A percentile compares a stretch with the other conserved stretches of the same genome.
Evolutionary conservation across 1,284 basidiomycete genomes (phyloP).

Genomic region (Phylloporus sp.): DNA sequence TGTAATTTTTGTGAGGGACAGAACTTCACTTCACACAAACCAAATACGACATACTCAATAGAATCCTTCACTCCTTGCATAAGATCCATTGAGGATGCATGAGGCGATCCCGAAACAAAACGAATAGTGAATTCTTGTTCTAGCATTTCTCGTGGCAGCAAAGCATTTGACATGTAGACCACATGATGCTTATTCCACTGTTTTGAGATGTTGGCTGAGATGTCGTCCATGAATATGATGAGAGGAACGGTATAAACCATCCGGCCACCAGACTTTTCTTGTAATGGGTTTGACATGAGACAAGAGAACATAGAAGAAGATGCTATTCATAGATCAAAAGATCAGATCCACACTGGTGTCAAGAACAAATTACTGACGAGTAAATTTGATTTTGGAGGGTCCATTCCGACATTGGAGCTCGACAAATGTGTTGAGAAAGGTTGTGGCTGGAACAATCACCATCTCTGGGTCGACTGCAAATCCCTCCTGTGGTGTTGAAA

Average conservation of each 20-base stretch:
- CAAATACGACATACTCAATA: constrained; percentile 27
- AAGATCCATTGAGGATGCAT: constrained; percentile 38
- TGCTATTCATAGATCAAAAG: background rate
- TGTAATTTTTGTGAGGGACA: background rate
- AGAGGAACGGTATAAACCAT: constrained; percentile 30
- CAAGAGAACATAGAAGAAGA: background rate
- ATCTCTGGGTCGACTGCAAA: constrained; percentile 17
- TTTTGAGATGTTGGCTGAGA: constrained; percentile 43
- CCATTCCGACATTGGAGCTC: constrained; percentile 10
- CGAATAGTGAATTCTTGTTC: constrained; percentile 38
- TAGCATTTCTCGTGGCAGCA: constrained; percentile 12
- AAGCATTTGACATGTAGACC: constrained; percentile 37
- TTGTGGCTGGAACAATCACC: constrained; percentile 12
- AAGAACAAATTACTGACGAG: constrained; percentile 15
- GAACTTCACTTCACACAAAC: background rate
- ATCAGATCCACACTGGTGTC: no score
- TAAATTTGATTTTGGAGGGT: background rate
- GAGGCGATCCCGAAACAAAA: constrained; percentile 41
- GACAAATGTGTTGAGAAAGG: constrained; percentile 17
- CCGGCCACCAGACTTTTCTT: background rate
- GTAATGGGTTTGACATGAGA: constrained; percentile 24
- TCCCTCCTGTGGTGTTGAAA: constrained; percentile 20
- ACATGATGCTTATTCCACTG: constrained; percentile 45
- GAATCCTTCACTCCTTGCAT: constrained; percentile 33
- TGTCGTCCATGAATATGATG: constrained; percentile 41